Evolutionary conservation across 805 yeast genomes (phyloP), one percentile per base, ranked within the genome.

Genomic region (Candida mattraensis): DNA sequence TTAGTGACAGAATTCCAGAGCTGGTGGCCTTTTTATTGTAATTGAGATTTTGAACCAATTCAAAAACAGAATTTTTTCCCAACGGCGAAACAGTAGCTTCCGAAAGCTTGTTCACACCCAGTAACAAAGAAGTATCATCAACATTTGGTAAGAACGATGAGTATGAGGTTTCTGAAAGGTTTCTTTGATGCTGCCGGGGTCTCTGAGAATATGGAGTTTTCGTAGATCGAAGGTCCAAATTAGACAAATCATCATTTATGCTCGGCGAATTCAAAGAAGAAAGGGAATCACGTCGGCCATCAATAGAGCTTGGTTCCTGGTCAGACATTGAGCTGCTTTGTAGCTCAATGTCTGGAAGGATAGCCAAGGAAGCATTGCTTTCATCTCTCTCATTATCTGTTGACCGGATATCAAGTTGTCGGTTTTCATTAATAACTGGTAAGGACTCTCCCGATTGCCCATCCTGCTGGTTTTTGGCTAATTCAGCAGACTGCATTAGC

Each of bases 11-110:
- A 47, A 53, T 47, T 4, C 62, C 56, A 7, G 60, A 49, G 3
- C 51, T 46, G 48, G 58, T 57, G 12, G 61, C 54, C 28, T 46
- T 53, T 20, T 39, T 42, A 22, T 36, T 43, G 35, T 70, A 61
- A 53, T 80, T 79, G 12, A 74, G 71, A 22, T 73, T 82, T 33
- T 81, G 74, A 1, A 88, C 81, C 35, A 88, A 65, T 50, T 84
- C 93, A 53, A 73, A 85, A 21, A 87, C 78, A 4, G 95, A 81
- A 52, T 85, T 86, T 32, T 83, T 79, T 2, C 86, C 86, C 47
- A 82, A 56, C 2, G 85, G 81, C 16, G 78, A 70, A 10, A 70
- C 66, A 2, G 64, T 51, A 7, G 62, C 49, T 15, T 61, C 63
- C 0, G 69, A 63, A 8, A 67, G 44, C 25, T 60, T 61, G 45